Evolutionary conservation across 192 early-diverging fungal species (phyloP), one percentile per base, ranked within the genome.

Genomic region (Backusella macrospora): DNA sequence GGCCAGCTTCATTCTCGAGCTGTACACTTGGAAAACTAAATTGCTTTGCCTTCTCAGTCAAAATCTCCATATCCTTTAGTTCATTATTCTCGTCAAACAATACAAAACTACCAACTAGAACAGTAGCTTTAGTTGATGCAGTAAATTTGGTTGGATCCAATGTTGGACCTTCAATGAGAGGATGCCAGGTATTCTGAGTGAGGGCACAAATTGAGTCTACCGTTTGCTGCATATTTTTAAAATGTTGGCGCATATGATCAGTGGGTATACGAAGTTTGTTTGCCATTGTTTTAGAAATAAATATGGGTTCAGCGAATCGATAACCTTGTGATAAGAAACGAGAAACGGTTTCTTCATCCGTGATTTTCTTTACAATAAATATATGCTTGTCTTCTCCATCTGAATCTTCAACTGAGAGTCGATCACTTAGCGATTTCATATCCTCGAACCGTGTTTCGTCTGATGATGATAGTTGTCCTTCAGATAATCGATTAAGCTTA

Each of bases 271-370:
- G 70, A 16, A 83, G 40, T 15, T 76, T 72, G 5, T 67, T 13
- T 6, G 76, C 77, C 79, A 83, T 83, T 16, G 62, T 55, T 14
- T 73, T 71, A 3, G 82, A 67, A 8, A 83, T 80, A 42, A 76
- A 76, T 4, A 52, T 23, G 13, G 82, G 65, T 9, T 76, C 74
- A n/a, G 74, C 68, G 59, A 83, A 83, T 45, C 77, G 76, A 68
- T 74, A 81, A 12, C 82, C 82, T 37, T 73, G 74, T 15, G 63
- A 47, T 29, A 73, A 38, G 10, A 81, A 73, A 15, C 65, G 49
- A 15, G 78, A 62, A 3, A 65, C 37, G 9, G 62, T 66, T 38
- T 62, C 43, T 29, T 63, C 68, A 15, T 45, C 44, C 6, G 29
- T 42, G 6, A 83, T 12, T 37, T 78, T 70, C 21, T 63, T 68